These are phyloP conservation scores for Arabis hirsuta DNA, from an alignment of 345 rosid species.

Conservation along the genomic window DNA sequence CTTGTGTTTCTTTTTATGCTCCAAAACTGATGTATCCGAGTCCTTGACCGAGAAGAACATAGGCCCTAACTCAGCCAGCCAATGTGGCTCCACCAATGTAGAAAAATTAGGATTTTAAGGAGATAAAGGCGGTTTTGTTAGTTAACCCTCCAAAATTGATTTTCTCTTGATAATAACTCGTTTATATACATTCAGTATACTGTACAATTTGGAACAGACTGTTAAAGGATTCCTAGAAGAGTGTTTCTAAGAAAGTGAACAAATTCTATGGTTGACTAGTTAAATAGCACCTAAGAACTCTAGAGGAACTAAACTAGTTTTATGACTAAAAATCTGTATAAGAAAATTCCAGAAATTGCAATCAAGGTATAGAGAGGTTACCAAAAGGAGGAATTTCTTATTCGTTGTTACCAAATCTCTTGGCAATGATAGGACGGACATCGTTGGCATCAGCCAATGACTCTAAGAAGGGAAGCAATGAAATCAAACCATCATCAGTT, in stretches of 20 bases:
- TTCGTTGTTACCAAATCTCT: slow-evolving; percentile 55
- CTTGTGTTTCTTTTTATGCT: slow-evolving; percentile 89
- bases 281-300: too few relatives aligned
- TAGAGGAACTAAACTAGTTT: too few relatives aligned
- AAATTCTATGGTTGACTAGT: slow-evolving; percentile 13
- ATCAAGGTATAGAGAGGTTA: neutral
- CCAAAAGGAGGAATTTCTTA: too few relatives aligned
- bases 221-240: too few relatives aligned
- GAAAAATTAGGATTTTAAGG: neutral
- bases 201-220: too few relatives aligned
- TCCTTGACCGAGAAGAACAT: slow-evolving; percentile 97
- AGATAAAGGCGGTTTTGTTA: too few relatives aligned
- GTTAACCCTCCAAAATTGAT: too few relatives aligned
- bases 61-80: slow-evolving; percentile 94
- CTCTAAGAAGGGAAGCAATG: slow-evolving; percentile 81
- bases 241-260: neutral
- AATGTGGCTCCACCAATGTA: slow-evolving; percentile 91
- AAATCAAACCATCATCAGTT: slow-evolving; percentile 63
- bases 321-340: too few relatives aligned
- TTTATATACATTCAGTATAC: too few relatives aligned
- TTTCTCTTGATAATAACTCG: too few relatives aligned
- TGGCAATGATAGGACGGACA: slow-evolving; percentile 55
- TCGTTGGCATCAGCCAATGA: slow-evolving; percentile 66
- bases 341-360: slow-evolving; percentile 17
- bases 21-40: slow-evolving; percentile 81